Conservation (phyloP, 23 red algal species). For the Gracilaria vermiculophylla region DNA sequence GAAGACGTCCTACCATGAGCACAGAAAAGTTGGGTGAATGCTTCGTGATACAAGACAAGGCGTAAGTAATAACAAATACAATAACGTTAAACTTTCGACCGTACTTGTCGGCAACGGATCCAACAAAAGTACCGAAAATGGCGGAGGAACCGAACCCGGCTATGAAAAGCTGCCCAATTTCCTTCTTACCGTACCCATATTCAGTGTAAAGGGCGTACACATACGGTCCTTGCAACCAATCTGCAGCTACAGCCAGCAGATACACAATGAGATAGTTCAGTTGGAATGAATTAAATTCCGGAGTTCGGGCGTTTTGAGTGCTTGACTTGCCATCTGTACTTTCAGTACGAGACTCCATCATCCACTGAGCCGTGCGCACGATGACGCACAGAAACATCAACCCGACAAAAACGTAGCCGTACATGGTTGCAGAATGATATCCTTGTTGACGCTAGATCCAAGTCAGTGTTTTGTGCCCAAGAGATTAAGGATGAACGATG, state of each 20-base stretch:
- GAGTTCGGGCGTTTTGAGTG: not conserved
- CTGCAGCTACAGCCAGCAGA: slow-evolving; percentile 73
- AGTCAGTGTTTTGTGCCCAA: no score
- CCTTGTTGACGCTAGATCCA: not conserved
- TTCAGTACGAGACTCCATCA: not conserved
- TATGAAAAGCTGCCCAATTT: slow-evolving; percentile 95
- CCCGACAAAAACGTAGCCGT: slow-evolving; percentile 46
- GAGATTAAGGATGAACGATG: not conserved
- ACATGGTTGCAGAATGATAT: slow-evolving; percentile 31
- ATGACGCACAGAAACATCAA: slow-evolving; percentile 35
- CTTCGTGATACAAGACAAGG: slow-evolving; percentile 93
- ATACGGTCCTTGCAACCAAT: slow-evolving; percentile 98
- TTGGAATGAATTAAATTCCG: slow-evolving; percentile 79
- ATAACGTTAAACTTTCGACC: slow-evolving; percentile 78
- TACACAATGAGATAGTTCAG: slow-evolving; percentile 90
- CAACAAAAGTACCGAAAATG: slow-evolving; percentile 91
- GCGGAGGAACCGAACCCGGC: slow-evolving; percentile 91
- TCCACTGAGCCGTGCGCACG: slow-evolving; percentile 47
- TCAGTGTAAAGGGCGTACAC: slow-evolving; percentile 96
- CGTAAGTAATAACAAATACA: slow-evolving; percentile 71
- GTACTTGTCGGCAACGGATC: slow-evolving; percentile 88
- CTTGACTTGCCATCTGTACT: not conserved
- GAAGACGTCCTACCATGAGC: slow-evolving; percentile 81
- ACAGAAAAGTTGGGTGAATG: slow-evolving; percentile 81
- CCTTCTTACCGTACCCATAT: slow-evolving; percentile 89